Evolutionary conservation across 257 asterid species (phyloP), one percentile per base, ranked within the genome.

Genomic region (Nicotiana sylvestris): DNA sequence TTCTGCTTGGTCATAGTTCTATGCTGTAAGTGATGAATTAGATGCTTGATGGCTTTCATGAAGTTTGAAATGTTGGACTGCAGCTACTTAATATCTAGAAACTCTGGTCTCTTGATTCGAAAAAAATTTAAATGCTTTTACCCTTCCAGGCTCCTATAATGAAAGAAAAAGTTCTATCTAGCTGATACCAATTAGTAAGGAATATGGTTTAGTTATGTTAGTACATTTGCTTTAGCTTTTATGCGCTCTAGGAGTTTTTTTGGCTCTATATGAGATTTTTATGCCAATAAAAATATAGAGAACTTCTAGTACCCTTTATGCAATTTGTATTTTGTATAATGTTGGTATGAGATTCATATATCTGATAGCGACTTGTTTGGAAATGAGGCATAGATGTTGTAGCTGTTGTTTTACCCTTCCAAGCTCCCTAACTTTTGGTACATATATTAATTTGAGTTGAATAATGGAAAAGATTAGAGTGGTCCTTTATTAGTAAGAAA

Each of bases 201-300:
- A 72, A 46, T 21, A 72, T 64, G 53, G 21, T 17, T 81, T 65
- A 30, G 65, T 64, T 64, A 51, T 2, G 57, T 2, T 2, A 10
- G 15, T 62, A 29, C 51, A 81, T 81, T 81, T 80, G 0, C 17
- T 18, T 18, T 33, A 49, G 66, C 35, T 64, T 43, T 81, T 70
- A 43, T 70, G 78, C 58, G 11, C 49, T 70, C 58, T 10, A 39
- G 43, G 57, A n/a, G 53, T 69, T n/a, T 69, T 33, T 9, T n/a
- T 17, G 39, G 82, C 39, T 25, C 76, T 39, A 39, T 80, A 29
- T 80, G 70, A 80, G 74, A 6, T 64, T 43, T 64, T 64, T 32
- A 62, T 80, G 65, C 78, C 58, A 39, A 70, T 21, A 70, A 74
- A 72, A 49, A 49, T 46, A 74, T 74, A 74, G 61, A 74, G 61